A percentile compares a stretch with the other conserved stretches of the same genome.
phyloP scores from a whole-genome alignment of 345 rosid genomes.

The Lepidium didymum region DNA sequence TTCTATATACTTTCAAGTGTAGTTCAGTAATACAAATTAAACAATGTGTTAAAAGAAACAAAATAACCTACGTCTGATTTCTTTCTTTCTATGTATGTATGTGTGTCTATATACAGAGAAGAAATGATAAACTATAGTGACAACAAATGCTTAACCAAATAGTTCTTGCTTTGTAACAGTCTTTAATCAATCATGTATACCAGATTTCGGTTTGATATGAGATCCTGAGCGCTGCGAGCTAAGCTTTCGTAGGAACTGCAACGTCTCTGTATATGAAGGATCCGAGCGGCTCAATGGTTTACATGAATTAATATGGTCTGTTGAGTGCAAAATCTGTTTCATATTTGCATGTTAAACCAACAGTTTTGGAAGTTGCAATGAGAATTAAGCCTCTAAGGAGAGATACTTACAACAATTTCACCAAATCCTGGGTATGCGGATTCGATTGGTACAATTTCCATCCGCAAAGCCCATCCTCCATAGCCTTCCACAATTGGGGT shows the following conservation, averaged over 20 bases:
- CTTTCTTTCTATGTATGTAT: not conserved
- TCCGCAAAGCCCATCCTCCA: constrained; percentile 94
- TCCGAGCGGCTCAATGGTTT: constrained; percentile 76
- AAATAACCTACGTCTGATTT: not conserved
- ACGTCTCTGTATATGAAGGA: constrained; percentile 70
- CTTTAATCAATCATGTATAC: constrained; percentile 14
- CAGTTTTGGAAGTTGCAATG: not conserved
- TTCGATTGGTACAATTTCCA: constrained; percentile 95
- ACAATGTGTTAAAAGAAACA: not conserved
- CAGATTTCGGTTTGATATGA: constrained; percentile 2
- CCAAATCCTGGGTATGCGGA: constrained; percentile 99
- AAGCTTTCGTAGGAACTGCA: constrained; percentile 62
- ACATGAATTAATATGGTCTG: constrained; percentile 97
- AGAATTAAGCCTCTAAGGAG: not conserved
- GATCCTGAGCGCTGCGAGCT: constrained; percentile 36
- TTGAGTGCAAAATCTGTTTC: constrained; percentile 82
- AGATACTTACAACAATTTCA: constrained; percentile 75
- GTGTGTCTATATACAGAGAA: not conserved
- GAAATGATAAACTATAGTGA: not conserved
- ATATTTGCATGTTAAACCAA: not conserved
- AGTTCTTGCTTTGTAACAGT: not conserved
- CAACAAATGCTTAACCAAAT: not conserved
- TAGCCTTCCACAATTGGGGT: constrained; percentile 97
- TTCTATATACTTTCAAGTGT: not conserved
- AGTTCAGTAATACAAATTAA: constrained; percentile 4